phyloP scores from a whole-genome alignment of 129 eudicot genomes.

The Flaveria brownii region DNA sequence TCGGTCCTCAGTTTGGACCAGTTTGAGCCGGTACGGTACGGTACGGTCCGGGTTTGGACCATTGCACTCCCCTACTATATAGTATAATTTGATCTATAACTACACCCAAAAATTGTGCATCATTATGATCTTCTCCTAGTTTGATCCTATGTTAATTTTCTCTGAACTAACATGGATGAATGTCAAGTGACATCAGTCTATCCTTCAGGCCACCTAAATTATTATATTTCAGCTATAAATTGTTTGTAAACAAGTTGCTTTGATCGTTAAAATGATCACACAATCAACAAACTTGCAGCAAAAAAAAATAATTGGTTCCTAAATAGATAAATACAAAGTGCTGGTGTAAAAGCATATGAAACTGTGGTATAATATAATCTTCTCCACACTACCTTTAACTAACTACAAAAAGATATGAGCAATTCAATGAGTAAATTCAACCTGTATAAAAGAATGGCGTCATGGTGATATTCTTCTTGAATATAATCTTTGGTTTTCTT shows the following conservation, averaged over 20 bases:
- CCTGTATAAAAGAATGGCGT: slow-evolving; percentile 36
- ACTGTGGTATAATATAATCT: slow-evolving; percentile 28
- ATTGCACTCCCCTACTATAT: no score
- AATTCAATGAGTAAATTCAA: slow-evolving; percentile 28
- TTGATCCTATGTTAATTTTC: no score
- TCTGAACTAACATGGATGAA: neutral
- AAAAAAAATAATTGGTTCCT: slow-evolving; percentile 22
- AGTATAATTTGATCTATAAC: no score
- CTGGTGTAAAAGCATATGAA: slow-evolving; percentile 30
- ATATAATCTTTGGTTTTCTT: slow-evolving; percentile 31
- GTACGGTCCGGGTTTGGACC: no score
- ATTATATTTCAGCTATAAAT: neutral
- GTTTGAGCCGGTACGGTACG: no score
- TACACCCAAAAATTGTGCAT: no score
- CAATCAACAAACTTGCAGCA: slow-evolving; percentile 17
- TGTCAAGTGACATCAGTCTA: neutral
- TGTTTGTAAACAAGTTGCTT: neutral
- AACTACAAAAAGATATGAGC: slow-evolving; percentile 27
- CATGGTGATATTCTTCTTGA: slow-evolving; percentile 12
- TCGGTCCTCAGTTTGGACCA: no score
- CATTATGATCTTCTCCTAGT: no score
- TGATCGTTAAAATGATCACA: slow-evolving; percentile 12
- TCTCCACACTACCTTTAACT: slow-evolving; percentile 34
- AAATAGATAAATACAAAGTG: slow-evolving; percentile 37
- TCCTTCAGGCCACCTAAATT: neutral